phyloP scores from a whole-genome alignment of 345 rosid genomes.

The Cardamine occulta region DNA sequence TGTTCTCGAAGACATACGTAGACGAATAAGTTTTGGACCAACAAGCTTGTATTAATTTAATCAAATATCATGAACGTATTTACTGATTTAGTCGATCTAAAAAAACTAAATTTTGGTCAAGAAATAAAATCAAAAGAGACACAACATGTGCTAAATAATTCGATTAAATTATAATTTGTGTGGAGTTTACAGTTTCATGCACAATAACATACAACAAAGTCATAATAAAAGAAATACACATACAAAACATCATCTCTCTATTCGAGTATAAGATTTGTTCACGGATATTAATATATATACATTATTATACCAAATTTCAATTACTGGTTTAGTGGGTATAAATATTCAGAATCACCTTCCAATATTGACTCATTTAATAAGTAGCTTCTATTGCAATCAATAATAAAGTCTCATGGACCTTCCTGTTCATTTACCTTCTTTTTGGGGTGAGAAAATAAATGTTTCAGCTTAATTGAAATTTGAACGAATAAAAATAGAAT shows the following conservation, averaged over 20 bases:
- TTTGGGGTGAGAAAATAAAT: slow-evolving; percentile 19
- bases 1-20: background rate
- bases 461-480: background rate
- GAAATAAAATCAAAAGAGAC: no score
- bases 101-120: background rate
- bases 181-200: no score
- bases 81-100: background rate
- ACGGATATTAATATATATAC: no score
- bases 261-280: no score
- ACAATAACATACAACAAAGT: no score
- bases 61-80: background rate
- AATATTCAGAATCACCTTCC: slow-evolving; percentile 20
- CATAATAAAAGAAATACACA: background rate
- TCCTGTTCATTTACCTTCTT: slow-evolving; percentile 12
- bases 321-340: slow-evolving; percentile 4
- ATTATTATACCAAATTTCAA: background rate
- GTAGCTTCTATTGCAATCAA: slow-evolving; percentile 32
- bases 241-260: no score
- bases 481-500: slow-evolving; percentile 2
- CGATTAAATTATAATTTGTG: no score
- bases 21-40: background rate
- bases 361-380: slow-evolving; percentile 35
- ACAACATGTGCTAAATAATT: no score
- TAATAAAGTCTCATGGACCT: slow-evolving; percentile 1
- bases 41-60: background rate